Evolutionary conservation across 305 asterid genomes (phyloP).

Genomic region (Solanum chacoense): DNA sequence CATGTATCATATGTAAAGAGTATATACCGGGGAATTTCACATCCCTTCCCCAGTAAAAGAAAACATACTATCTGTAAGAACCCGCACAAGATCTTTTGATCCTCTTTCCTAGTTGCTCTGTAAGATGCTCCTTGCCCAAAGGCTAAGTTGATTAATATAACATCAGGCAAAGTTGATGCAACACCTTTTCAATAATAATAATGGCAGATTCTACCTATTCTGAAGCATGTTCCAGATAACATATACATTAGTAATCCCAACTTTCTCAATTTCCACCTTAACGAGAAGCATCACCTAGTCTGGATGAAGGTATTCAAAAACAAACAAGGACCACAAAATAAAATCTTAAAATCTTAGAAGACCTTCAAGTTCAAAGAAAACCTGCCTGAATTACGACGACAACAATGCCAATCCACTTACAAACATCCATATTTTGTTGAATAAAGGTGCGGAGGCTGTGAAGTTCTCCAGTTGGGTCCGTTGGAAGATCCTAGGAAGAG

Average conservation of each 20-base stretch:
- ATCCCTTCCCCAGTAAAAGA: neutral
- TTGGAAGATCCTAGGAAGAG: conserved; percentile 55
- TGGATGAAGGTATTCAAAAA: neutral
- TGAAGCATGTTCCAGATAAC: neutral
- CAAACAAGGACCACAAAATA: neutral
- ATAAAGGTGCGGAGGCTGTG: conserved; percentile 39
- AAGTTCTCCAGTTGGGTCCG: conserved; percentile 81
- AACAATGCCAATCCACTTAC: conserved; percentile 56
- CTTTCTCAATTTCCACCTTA: neutral
- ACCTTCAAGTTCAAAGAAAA: conserved; percentile 10
- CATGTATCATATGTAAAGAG: neutral
- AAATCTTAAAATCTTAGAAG: neutral
- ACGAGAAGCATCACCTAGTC: neutral
- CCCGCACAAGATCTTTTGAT: neutral
- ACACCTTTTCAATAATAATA: neutral
- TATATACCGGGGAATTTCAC: neutral
- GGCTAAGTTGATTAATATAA: neutral
- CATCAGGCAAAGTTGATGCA: neutral
- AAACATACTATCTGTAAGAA: neutral
- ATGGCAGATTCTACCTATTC: neutral
- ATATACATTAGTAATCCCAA: neutral
- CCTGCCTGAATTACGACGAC: conserved; percentile 64
- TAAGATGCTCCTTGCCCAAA: neutral
- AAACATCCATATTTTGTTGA: conserved; percentile 45
- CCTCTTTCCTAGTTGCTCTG: neutral